These are phyloP conservation scores for Conidiobolus coronatus DNA, from an alignment of 371 early-diverging fungal genomes.

Conservation along the genomic window DNA sequence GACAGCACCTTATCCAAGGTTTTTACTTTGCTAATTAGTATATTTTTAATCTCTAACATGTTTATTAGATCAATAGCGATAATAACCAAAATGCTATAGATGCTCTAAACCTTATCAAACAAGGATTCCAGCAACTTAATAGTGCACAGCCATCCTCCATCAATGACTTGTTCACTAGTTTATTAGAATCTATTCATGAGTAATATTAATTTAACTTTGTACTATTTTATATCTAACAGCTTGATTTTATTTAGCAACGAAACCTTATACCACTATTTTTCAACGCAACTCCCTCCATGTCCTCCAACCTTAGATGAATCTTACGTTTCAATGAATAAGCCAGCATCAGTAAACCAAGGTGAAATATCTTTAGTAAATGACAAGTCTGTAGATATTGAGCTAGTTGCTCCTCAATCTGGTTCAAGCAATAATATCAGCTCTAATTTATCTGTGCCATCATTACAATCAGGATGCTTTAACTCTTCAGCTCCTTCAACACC, in stretches of 20 bases:
- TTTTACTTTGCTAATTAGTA: not conserved
- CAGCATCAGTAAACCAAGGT: no score
- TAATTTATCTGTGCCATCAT: no score
- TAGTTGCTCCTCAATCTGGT: no score
- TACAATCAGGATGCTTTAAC: no score
- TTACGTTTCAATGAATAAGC: not conserved
- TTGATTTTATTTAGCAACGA: not conserved
- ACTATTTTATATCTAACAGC: not conserved
- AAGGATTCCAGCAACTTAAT: not conserved
- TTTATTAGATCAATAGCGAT: not conserved
- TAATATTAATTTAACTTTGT: not conserved
- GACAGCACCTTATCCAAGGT: not conserved
- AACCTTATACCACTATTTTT: constrained; percentile 5
- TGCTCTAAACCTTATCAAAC: not conserved
- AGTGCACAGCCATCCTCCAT: not conserved
- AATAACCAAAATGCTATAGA: not conserved
- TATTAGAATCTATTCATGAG: constrained; percentile 5
- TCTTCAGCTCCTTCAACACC: constrained; percentile 4
- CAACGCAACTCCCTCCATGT: constrained; percentile 3
- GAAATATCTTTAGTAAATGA: no score
- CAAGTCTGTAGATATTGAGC: no score
- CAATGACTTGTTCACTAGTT: not conserved
- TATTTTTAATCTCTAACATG: not conserved
- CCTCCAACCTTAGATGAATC: not conserved
- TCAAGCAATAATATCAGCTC: no score